phyloP scores from a whole-genome alignment of 2,329 filamentous ascomycete genomes.

The Pleochaeta shiraiana region DNA sequence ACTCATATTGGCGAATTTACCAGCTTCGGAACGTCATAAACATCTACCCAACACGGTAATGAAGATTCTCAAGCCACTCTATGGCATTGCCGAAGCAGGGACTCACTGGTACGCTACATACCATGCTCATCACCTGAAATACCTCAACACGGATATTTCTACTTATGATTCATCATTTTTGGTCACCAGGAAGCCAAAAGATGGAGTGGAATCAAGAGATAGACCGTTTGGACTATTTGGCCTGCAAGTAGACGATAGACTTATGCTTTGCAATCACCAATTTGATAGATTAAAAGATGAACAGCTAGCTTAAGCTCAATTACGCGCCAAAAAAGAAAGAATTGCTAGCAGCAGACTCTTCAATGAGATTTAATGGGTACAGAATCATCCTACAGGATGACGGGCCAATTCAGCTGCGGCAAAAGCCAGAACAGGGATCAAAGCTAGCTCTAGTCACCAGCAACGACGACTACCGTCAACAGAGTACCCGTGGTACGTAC shows the following conservation, averaged over 20 bases:
- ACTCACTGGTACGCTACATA: background rate
- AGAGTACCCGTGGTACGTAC: too few species aligned
- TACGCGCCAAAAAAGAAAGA: too few species aligned
- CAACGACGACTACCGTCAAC: too few species aligned
- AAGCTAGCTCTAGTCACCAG: too few species aligned
- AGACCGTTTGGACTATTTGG: background rate
- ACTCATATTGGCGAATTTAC: background rate
- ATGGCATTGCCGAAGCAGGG: too few species aligned
- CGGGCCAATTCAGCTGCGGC: background rate
- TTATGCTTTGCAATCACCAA: background rate
- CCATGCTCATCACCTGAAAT: background rate
- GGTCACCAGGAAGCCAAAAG: too few species aligned
- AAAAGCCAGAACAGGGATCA: background rate
- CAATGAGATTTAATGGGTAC: background rate
- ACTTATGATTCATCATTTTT: background rate
- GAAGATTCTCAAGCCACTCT: too few species aligned
- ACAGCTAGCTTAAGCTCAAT: too few species aligned
- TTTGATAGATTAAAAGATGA: background rate
- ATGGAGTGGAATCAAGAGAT: too few species aligned
- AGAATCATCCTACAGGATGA: background rate
- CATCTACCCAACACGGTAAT: background rate
- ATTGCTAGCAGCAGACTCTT: too few species aligned
- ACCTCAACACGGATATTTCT: background rate
- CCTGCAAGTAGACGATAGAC: background rate
- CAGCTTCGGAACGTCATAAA: background rate